A percentile compares a stretch with the other conserved stretches of the same genome.
phyloP scores from a whole-genome alignment of 2,329 filamentous ascomycete genomes.

The Penicillium sp. region DNA sequence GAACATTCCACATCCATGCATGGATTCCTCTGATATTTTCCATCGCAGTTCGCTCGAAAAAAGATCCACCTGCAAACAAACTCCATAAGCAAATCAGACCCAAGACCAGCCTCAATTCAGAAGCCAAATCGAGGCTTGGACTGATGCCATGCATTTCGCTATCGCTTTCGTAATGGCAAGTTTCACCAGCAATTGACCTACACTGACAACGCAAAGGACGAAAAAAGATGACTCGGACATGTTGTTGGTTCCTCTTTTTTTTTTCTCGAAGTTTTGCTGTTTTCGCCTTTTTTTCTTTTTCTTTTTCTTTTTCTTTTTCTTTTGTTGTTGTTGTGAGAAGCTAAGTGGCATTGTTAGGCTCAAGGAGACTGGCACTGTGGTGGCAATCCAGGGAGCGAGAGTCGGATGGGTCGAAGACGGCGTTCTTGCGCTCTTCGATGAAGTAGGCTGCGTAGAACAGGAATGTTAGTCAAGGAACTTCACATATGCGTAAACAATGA shows the following conservation, averaged over 20 bases:
- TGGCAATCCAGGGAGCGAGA: slow-evolving; percentile 38
- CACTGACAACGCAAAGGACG: background rate
- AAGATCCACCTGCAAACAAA: slow-evolving; percentile 2
- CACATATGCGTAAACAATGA: background rate
- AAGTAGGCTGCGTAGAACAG: slow-evolving; percentile 24
- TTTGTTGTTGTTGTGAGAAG: background rate
- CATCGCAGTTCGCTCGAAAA: slow-evolving; percentile 1
- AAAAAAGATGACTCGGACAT: background rate
- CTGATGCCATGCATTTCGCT: slow-evolving; percentile 2
- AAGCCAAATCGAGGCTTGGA: background rate
- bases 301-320: background rate
- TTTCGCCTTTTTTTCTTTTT: background rate
- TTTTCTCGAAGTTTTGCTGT: background rate
- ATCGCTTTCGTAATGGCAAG: slow-evolving; percentile 2
- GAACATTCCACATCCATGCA: background rate
- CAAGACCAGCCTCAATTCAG: background rate
- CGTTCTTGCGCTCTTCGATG: slow-evolving; percentile 32
- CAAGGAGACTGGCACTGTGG: slow-evolving; percentile 31
- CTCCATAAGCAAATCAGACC: slow-evolving; percentile 3
- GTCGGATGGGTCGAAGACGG: slow-evolving; percentile 33
- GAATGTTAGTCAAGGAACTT: slow-evolving; percentile 2
- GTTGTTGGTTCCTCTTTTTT: background rate
- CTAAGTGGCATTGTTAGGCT: slow-evolving; percentile 14
- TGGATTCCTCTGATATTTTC: background rate
- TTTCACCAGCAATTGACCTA: background rate